A percentile compares a stretch with the other conserved stretches of the same genome.
Evolutionary conservation across 345 rosid species (phyloP).

Genomic region (Salix brachista): DNA sequence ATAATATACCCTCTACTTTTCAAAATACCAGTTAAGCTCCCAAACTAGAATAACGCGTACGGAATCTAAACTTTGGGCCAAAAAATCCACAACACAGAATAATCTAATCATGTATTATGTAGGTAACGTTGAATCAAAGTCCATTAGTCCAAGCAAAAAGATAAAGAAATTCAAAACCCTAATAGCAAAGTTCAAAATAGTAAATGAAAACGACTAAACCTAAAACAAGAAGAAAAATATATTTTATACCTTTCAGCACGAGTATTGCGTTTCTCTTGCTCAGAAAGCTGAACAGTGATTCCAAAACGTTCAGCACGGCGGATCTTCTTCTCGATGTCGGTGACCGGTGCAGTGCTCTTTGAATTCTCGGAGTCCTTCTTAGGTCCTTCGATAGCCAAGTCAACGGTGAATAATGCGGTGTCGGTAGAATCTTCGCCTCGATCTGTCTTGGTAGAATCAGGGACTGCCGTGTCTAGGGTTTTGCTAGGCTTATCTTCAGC

Average conservation of each 20-base stretch:
- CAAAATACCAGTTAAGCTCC: background rate
- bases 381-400: background rate
- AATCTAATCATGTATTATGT: no score
- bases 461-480: no score
- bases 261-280: slow-evolving; percentile 85
- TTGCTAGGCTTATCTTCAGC: no score
- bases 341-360: slow-evolving; percentile 26
- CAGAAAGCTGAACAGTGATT: slow-evolving; percentile 63
- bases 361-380: slow-evolving; percentile 22
- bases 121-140: no score
- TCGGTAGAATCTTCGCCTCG: slow-evolving; percentile 16
- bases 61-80: no score
- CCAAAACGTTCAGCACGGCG: slow-evolving; percentile 97
- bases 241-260: slow-evolving; percentile 76
- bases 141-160: background rate
- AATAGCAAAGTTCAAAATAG: background rate
- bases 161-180: background rate
- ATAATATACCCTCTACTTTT: background rate
- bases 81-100: no score
- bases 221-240: background rate
- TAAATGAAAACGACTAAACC: background rate
- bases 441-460: background rate
- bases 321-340: slow-evolving; percentile 68
- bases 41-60: background rate
- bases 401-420: background rate